Percentiles rank a stretch among this genome's conserved stretches.
Conservation (phyloP, 1,284 basidiomycete species). For the Phlebopus sp. region DNA sequence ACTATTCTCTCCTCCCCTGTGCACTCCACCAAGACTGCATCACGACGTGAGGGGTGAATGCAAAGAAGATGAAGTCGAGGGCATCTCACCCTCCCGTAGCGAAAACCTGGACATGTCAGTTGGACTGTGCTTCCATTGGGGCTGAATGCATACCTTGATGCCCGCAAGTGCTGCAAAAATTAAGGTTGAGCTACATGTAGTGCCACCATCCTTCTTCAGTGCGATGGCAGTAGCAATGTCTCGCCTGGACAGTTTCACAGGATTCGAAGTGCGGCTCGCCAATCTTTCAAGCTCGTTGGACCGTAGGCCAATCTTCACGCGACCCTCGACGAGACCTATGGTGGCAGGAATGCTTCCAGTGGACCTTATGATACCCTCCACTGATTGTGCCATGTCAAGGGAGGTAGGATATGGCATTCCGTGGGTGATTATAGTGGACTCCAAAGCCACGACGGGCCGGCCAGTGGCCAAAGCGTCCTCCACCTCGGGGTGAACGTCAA, state of each 20-base stretch:
- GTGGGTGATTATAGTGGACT: slow-evolving; percentile 91
- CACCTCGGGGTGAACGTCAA: slow-evolving; percentile 79
- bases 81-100: slow-evolving; percentile 71
- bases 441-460: slow-evolving; percentile 71
- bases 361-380: slow-evolving; percentile 78
- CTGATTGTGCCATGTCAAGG: slow-evolving; percentile 66
- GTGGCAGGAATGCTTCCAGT: slow-evolving; percentile 86
- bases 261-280: slow-evolving; percentile 52
- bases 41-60: slow-evolving; percentile 14
- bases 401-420: slow-evolving; percentile 85
- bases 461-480: slow-evolving; percentile 65
- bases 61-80: not conserved
- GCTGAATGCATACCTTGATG: slow-evolving; percentile 58
- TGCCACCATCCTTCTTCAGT: slow-evolving; percentile 73
- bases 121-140: not conserved
- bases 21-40: slow-evolving; percentile 82
- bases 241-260: slow-evolving; percentile 82
- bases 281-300: slow-evolving; percentile 67
- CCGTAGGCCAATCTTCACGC: slow-evolving; percentile 83
- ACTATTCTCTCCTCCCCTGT: slow-evolving; percentile 89
- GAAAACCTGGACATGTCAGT: slow-evolving; percentile 53
- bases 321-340: slow-evolving; percentile 82
- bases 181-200: slow-evolving; percentile 89
- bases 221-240: slow-evolving; percentile 83
- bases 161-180: slow-evolving; percentile 80